These are phyloP conservation scores for Agaricales sp. DNA, from an alignment of 1,284 basidiomycete species.

Conservation along the genomic window DNA sequence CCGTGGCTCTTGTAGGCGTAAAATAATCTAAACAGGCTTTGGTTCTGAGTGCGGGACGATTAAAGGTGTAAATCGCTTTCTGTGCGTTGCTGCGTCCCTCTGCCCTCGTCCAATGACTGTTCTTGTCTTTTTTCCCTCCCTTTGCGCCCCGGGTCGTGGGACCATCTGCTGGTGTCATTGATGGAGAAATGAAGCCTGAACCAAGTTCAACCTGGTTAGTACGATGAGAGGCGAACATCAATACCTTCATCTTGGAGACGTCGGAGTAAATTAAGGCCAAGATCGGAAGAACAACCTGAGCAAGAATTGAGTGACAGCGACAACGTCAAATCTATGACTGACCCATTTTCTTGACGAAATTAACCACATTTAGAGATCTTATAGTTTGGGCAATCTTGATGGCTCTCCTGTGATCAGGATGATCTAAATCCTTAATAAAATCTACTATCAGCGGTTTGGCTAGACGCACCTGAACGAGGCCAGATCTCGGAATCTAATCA, in stretches of 20 bases:
- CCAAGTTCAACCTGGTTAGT: conserved; percentile 6
- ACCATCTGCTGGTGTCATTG: too few relatives aligned
- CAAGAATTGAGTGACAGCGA: conserved; percentile 7
- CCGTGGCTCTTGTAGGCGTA: conserved; percentile 44
- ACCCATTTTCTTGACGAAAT: conserved; percentile 56
- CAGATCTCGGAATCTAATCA: conserved; percentile 52
- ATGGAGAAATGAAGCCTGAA: conserved; percentile 51
- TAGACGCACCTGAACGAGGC: conserved; percentile 50
- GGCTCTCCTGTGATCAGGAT: conserved; percentile 39
- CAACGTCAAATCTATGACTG: conserved; percentile 13
- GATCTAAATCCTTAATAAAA: not conserved
- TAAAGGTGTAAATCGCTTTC: conserved; percentile 48
- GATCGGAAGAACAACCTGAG: conserved; percentile 41
- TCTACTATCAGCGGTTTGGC: conserved; percentile 1
- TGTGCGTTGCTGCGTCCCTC: conserved; percentile 43
- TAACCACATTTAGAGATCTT: conserved; percentile 33
- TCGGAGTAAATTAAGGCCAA: conserved; percentile 54
- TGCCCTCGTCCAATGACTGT: conserved; percentile 31
- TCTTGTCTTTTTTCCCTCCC: conserved; percentile 27
- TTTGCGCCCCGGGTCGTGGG: too few relatives aligned
- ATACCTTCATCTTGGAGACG: conserved; percentile 61
- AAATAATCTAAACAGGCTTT: conserved; percentile 57
- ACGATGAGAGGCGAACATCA: not conserved
- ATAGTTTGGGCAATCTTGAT: conserved; percentile 58
- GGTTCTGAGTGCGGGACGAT: conserved; percentile 31